Percentiles rank a stretch among this genome's conserved stretches.
phyloP scores from a whole-genome alignment of 2,329 filamentous ascomycete species.

The Monosporascus sp. region DNA sequence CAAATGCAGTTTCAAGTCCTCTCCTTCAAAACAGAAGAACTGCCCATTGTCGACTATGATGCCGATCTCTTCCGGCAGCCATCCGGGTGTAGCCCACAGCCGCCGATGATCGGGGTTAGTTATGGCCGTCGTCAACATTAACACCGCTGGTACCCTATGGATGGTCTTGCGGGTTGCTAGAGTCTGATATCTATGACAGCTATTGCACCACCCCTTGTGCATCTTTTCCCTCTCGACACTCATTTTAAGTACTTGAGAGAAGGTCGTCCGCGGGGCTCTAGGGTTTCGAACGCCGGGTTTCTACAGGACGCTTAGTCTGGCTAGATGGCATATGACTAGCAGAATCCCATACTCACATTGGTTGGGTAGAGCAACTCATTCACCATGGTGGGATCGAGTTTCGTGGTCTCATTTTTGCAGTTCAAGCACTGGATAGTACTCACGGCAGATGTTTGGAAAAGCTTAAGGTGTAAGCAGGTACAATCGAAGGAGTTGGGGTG shows the following conservation, averaged over 20 bases:
- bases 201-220: conserved; percentile 87
- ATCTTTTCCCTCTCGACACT: conserved; percentile 87
- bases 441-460: conserved; percentile 65
- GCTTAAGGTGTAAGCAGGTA: conserved; percentile 28
- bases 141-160: conserved; percentile 73
- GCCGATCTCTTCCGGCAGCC: conserved; percentile 90
- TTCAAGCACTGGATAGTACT: conserved; percentile 77
- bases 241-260: conserved; percentile 87
- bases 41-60: conserved; percentile 87
- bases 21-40: conserved; percentile 90
- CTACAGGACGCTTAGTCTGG: conserved; percentile 24
- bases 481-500: not conserved
- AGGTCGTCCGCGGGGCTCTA: conserved; percentile 56
- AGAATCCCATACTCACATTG: conserved; percentile 28
- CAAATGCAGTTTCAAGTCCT: conserved; percentile 76
- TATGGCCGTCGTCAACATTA: conserved; percentile 82
- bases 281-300: conserved; percentile 44
- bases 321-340: not conserved
- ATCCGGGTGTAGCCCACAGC: conserved; percentile 84
- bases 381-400: conserved; percentile 72
- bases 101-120: conserved; percentile 66
- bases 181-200: conserved; percentile 85
- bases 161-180: conserved; percentile 82
- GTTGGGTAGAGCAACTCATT: conserved; percentile 81
- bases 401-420: conserved; percentile 80